Evolutionary conservation across 1,139 yeast species (phyloP), one percentile per base, ranked within the genome.

Genomic region (Diutina pseudorugosa): DNA sequence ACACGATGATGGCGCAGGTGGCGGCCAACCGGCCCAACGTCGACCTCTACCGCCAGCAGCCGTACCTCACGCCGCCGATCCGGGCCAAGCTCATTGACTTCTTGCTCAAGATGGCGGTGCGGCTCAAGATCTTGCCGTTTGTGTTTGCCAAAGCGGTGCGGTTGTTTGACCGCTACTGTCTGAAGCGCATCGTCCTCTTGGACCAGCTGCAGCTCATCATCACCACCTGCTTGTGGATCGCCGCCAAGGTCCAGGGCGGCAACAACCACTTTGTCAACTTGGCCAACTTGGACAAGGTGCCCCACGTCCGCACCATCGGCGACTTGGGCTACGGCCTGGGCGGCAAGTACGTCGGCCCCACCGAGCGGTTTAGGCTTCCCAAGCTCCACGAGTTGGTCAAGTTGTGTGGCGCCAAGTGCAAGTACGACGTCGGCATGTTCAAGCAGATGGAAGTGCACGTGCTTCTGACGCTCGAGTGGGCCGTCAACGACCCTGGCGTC

Each of bases 171-270:
- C 73, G 87, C 54, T 82, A 82, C 63, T 81, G 85, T 59, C 79
- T 83, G 55, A 80, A 79, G 62, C 69, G 87, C 60, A 75, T 82
- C 9, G 83, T 82, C 1, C 66, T 82, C 51, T 71, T 77, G 56
- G 83, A 78, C 55, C 87, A 82, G 67, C 73, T 80, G 8, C 85
- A 81, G 62, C 69, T 82, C 53, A 83, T 82, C 21, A 76, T 81
- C 47, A 79, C 84, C 47, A 81, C 87, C 20, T 82, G 88, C 62
- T 68, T 82, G 43, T 82, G 87, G 87, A 68, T 82, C 20, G 78
- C 84, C 5, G 76, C 83, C 36, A 82, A 82, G 62, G 69, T 80
- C 3, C 78, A 76, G 64, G 89, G 89, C 50, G 89, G 89, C 40
- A 82, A 83, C 62, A 81, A 81, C 60, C 89, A 82, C 65, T 80